These are phyloP conservation scores for Ophiocordyceps camponoti-saundersi DNA, from an alignment of 2,329 filamentous ascomycete species.

Conservation along the genomic window DNA sequence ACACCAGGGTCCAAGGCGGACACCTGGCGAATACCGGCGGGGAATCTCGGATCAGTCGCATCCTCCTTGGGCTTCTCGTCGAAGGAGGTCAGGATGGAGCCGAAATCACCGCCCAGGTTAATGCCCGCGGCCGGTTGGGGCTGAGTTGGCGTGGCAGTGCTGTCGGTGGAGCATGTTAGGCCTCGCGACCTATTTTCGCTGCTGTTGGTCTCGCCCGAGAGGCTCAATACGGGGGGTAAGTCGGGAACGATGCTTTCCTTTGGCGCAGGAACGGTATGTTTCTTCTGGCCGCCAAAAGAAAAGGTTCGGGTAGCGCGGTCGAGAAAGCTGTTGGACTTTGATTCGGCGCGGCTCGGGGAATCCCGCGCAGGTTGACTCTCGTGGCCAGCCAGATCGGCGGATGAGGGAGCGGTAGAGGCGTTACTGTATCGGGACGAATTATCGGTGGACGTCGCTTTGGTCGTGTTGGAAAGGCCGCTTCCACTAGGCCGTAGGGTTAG, in stretches of 20 bases:
- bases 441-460: slow-evolving; percentile 40
- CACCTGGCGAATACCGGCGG: slow-evolving; percentile 25
- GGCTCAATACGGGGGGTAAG: slow-evolving; percentile 20
- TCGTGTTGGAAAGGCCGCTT: slow-evolving; percentile 44
- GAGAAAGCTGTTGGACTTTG: slow-evolving; percentile 33
- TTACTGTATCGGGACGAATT: slow-evolving; percentile 46
- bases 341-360: slow-evolving; percentile 19
- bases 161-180: slow-evolving; percentile 35
- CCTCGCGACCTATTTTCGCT: slow-evolving; percentile 24
- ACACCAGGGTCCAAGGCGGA: slow-evolving; percentile 27
- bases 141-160: slow-evolving; percentile 33
- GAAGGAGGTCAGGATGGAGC: slow-evolving; percentile 36
- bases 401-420: slow-evolving; percentile 43
- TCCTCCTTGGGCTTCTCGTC: slow-evolving; percentile 31
- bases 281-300: slow-evolving; percentile 41
- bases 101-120: slow-evolving; percentile 40
- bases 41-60: slow-evolving; percentile 21
- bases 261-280: slow-evolving; percentile 16
- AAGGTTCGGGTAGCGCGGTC: slow-evolving; percentile 41
- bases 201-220: slow-evolving; percentile 10
- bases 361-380: slow-evolving; percentile 15
- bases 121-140: slow-evolving; percentile 21
- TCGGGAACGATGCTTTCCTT: slow-evolving; percentile 15
- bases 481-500: slow-evolving; percentile 27
- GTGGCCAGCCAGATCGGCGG: slow-evolving; percentile 22